A percentile compares a stretch with the other conserved stretches of the same genome.
phyloP scores from a whole-genome alignment of 2,329 filamentous ascomycete species.

The Pseudocercospora fijiensis region DNA sequence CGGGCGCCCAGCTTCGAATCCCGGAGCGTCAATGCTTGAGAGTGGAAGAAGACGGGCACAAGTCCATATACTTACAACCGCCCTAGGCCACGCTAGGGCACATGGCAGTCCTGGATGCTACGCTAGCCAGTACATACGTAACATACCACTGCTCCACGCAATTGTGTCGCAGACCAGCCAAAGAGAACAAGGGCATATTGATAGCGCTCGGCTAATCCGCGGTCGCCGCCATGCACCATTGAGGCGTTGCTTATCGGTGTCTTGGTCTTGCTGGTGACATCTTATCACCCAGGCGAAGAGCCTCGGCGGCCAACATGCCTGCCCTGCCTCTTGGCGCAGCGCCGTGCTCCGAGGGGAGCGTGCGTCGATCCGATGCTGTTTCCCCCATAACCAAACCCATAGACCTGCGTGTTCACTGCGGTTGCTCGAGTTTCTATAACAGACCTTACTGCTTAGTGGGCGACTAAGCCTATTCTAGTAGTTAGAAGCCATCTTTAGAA shows the following conservation, averaged over 20 bases:
- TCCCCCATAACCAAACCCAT: too few relatives aligned
- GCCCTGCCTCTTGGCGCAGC: conserved; percentile 3
- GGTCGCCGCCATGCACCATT: not conserved
- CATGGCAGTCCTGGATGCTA: conserved; percentile 3
- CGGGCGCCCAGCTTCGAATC: not conserved
- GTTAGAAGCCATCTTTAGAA: too few relatives aligned
- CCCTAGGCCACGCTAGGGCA: not conserved
- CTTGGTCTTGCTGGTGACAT: not conserved
- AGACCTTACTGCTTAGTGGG: too few relatives aligned
- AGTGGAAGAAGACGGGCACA: not conserved
- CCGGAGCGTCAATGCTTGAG: not conserved
- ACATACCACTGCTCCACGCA: not conserved
- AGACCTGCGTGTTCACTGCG: too few relatives aligned
- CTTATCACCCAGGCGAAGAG: not conserved
- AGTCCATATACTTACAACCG: not conserved
- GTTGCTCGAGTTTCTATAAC: too few relatives aligned
- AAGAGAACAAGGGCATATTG: not conserved
- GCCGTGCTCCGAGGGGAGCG: not conserved
- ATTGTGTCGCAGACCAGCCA: not conserved
- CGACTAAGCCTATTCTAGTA: too few relatives aligned
- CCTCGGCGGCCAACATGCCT: not conserved
- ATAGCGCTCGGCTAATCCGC: not conserved
- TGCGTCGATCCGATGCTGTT: not conserved
- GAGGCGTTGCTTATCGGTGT: not conserved
- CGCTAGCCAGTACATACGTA: not conserved